Evolutionary conservation across 768 basidiomycete species (phyloP), one percentile per base, ranked within the genome.

Genomic region (Porpolomopsis calyptriformis): DNA sequence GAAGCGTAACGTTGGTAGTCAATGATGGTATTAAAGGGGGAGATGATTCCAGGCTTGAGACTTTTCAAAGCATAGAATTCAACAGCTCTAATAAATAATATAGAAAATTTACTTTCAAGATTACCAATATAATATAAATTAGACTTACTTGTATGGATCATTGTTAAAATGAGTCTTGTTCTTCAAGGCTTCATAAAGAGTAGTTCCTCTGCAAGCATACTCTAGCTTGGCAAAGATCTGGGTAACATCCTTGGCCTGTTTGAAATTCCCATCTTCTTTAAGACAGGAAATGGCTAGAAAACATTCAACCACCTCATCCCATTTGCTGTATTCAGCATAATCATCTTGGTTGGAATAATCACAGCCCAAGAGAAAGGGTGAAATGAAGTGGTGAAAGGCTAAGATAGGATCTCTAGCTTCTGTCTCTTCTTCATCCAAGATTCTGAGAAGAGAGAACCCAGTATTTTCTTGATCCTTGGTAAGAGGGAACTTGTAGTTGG

Each of bases 161-260:
- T 16, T 39, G 11, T 33, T 9, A 18, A 36, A 20, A 14, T n/a
- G 20, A 9, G 22, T 6, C 10, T 11, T 4, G 35, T 11, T 36
- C 8, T 9, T 16, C 14, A 19, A 36, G 3, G 31, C 33, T 23
- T 45, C 16, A 25, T 18, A 45, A 4, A 45, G 18, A 1, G 20
- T 45, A 4, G 31, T 35, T 34, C 44, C 44, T 18, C 44, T 2
- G 44, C 44, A 45, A 37, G 12, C 11, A 45, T 45, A 45, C 35
- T 36, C 18, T 10, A 34, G 12, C 12, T 19, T 45, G 26, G 44
- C 29, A 10, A 45, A 45, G 4, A 35, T 7, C 19, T 35, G 29
- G 8, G 44, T 36, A 2, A 45, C 14, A 11, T 45, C 16, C 20
- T 22, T n/a, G 20, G 44, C 5, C 20, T 33, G 14, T 36, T 14